A percentile compares a stretch with the other conserved stretches of the same genome.
Conservation (phyloP, 2,329 filamentous ascomycete species). For the Ambrosiella cleistominuta region DNA sequence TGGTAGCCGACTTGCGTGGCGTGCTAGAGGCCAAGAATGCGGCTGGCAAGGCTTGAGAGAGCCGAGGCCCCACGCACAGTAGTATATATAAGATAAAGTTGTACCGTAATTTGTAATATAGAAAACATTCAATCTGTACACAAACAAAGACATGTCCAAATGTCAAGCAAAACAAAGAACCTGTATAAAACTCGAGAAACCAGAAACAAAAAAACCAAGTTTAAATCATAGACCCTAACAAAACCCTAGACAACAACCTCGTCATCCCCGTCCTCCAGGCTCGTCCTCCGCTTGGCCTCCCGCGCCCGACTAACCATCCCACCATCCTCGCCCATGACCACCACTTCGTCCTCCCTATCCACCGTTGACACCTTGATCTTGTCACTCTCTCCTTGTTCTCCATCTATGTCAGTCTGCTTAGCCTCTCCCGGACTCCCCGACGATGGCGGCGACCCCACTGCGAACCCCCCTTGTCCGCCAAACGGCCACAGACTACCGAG, state of each 20-base stretch:
- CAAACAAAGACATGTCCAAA: too few species aligned
- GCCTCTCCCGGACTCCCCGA: not conserved
- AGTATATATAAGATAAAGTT: too few species aligned
- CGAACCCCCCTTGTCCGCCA: slow-evolving; percentile 17
- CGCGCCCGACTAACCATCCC: slow-evolving; percentile 28
- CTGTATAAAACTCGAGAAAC: too few species aligned
- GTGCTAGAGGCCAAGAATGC: not conserved
- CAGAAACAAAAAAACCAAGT: too few species aligned
- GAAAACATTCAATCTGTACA: too few species aligned
- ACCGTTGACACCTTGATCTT: slow-evolving; percentile 14
- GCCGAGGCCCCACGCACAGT: too few species aligned
- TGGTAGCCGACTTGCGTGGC: slow-evolving; percentile 37
- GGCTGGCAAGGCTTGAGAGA: too few species aligned
- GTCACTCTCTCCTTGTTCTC: slow-evolving; percentile 13
- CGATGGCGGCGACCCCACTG: not conserved
- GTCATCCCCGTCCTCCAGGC: slow-evolving; percentile 39
- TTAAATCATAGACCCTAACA: too few species aligned
- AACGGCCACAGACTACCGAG: slow-evolving; percentile 43
- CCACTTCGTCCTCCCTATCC: slow-evolving; percentile 15
- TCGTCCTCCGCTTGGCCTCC: slow-evolving; percentile 36
- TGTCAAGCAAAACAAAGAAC: too few species aligned
- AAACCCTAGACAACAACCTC: slow-evolving; percentile 18
- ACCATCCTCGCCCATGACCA: slow-evolving; percentile 22
- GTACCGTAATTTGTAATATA: too few species aligned
- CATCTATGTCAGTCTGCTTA: slow-evolving; percentile 1